These are phyloP conservation scores for Aspergillus tanneri DNA, from an alignment of 2,329 filamentous ascomycete genomes.

Conservation along the genomic window DNA sequence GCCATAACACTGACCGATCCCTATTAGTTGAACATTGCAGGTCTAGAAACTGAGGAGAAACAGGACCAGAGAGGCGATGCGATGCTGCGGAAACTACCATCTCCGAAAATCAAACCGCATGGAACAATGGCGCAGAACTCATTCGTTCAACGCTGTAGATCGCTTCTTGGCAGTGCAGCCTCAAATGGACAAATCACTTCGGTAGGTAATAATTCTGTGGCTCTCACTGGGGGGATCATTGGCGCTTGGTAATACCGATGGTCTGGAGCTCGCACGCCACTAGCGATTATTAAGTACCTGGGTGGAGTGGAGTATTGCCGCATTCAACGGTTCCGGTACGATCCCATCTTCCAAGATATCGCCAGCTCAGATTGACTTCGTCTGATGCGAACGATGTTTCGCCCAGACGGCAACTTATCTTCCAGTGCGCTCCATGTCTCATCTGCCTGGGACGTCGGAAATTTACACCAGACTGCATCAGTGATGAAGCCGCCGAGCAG, in stretches of 20 bases:
- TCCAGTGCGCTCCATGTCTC: neutral
- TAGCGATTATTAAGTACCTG: neutral
- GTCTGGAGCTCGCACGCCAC: neutral
- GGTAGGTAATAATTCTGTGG: neutral
- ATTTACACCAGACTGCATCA: neutral
- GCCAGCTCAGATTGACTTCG: neutral
- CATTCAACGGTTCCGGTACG: neutral
- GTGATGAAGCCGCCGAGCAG: neutral
- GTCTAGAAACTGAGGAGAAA: neutral
- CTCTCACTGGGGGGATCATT: neutral
- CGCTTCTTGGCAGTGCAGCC: constrained; percentile 10
- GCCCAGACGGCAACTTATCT: neutral
- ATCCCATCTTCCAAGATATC: neutral
- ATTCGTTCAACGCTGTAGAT: constrained; percentile 11
- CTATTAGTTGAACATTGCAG: neutral
- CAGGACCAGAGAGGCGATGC: neutral
- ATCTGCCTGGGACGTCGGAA: neutral
- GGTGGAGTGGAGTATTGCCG: neutral
- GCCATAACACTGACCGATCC: too few species aligned
- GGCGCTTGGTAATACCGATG: neutral
- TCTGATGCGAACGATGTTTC: neutral
- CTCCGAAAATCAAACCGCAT: neutral
- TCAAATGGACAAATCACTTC: neutral
- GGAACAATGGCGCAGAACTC: neutral
- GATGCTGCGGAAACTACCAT: neutral